These are phyloP conservation scores for Coffea humblotiana DNA, from an alignment of 305 asterid species.

Conservation along the genomic window DNA sequence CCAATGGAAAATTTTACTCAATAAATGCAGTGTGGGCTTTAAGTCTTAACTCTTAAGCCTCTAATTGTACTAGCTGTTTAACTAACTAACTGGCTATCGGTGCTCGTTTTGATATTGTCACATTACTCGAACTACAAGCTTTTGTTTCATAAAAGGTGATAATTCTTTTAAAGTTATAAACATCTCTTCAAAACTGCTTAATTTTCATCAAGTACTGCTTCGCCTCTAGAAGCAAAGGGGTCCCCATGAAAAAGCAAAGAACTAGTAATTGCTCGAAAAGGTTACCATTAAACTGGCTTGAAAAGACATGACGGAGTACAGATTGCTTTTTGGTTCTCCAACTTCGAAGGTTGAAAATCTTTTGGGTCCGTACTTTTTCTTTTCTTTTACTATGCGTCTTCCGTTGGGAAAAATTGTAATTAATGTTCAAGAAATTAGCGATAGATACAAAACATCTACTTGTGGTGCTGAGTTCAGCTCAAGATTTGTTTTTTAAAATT, in stretches of 20 bases:
- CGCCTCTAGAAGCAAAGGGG: not conserved
- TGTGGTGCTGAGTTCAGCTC: not conserved
- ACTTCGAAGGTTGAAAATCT: not conserved
- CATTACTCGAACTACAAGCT: too few relatives aligned
- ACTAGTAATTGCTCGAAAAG: slow-evolving; percentile 2
- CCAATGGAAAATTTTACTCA: too few relatives aligned
- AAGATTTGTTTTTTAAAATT: too few relatives aligned
- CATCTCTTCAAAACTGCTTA: not conserved
- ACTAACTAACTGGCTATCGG: too few relatives aligned
- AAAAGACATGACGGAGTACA: slow-evolving; percentile 3
- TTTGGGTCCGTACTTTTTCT: not conserved
- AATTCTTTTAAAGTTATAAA: not conserved
- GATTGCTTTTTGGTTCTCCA: not conserved
- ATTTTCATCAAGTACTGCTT: too few relatives aligned
- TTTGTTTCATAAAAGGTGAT: too few relatives aligned
- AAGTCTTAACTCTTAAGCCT: too few relatives aligned
- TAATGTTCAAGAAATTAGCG: not conserved
- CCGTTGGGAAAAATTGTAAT: too few relatives aligned
- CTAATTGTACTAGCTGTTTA: too few relatives aligned
- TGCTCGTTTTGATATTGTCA: too few relatives aligned
- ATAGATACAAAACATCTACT: not conserved
- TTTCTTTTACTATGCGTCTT: not conserved
- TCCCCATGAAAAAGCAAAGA: not conserved
- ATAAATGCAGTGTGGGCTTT: too few relatives aligned
- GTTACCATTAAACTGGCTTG: not conserved